Percentiles rank a stretch among this genome's conserved stretches.
phyloP scores from a whole-genome alignment of 1,284 basidiomycete species.

The Microbotryum violaceum region DNA sequence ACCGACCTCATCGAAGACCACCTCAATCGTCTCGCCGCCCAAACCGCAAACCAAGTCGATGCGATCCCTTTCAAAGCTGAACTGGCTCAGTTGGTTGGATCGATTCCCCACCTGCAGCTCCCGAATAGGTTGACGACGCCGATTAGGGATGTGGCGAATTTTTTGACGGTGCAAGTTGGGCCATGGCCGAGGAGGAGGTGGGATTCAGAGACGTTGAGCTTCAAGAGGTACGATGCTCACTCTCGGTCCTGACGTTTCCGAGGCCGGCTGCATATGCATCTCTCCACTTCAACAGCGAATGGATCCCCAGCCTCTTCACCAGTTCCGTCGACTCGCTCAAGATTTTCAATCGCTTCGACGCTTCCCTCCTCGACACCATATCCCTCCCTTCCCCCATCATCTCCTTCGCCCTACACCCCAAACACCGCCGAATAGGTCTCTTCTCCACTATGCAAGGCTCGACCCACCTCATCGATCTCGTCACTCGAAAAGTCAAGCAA shows the following conservation, averaged over 20 bases:
- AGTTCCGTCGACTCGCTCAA: conserved; percentile 33
- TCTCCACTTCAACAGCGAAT: neutral
- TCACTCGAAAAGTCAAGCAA: conserved; percentile 16
- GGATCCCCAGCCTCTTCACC: conserved; percentile 28
- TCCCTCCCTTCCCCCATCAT: conserved; percentile 26
- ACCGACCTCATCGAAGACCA: conserved; percentile 14
- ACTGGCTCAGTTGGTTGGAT: neutral
- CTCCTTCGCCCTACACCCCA: conserved; percentile 21
- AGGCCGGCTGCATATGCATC: neutral
- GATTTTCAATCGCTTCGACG: conserved; percentile 13
- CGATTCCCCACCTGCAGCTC: neutral
- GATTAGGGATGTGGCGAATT: conserved; percentile 23
- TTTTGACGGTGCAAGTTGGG: conserved; percentile 22
- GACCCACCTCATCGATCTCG: conserved; percentile 26
- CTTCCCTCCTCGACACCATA: conserved; percentile 28
- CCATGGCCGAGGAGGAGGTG: conserved; percentile 22
- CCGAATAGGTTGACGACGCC: conserved; percentile 6
- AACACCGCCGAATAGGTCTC: conserved; percentile 13
- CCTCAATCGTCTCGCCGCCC: conserved; percentile 1
- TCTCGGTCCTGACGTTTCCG: neutral
- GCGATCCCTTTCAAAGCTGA: neutral
- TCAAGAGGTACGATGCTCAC: conserved; percentile 8
- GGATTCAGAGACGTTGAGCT: conserved; percentile 22
- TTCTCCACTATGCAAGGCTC: conserved; percentile 33
- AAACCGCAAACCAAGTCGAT: neutral